Evolutionary conservation across 2,329 filamentous ascomycete genomes (phyloP).

Genomic region (Sporothrix inflata): DNA sequence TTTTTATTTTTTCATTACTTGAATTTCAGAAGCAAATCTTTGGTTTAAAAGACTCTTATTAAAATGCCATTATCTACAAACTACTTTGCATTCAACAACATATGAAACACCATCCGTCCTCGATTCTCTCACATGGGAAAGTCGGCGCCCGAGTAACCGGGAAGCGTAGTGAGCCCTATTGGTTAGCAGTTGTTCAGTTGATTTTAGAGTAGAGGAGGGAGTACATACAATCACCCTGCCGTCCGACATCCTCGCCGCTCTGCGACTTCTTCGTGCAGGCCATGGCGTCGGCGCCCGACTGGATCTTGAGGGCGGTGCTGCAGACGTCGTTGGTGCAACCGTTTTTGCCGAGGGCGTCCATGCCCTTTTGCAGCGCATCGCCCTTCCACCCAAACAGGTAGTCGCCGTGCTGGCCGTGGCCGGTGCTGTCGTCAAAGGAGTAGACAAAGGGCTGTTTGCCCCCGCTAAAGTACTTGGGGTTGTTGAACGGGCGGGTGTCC

Average conservation of each 20-base stretch:
- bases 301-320: slow-evolving; percentile 48
- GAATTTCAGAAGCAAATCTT: no score
- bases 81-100: no score
- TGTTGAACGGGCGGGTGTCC: slow-evolving; percentile 48
- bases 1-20: no score
- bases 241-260: slow-evolving; percentile 25
- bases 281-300: slow-evolving; percentile 45
- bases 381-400: slow-evolving; percentile 58
- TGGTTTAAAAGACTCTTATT: no score
- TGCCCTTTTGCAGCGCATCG: slow-evolving; percentile 52
- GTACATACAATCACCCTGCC: slow-evolving; percentile 18
- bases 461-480: slow-evolving; percentile 49
- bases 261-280: slow-evolving; percentile 28
- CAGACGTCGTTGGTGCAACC: slow-evolving; percentile 50
- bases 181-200: no score
- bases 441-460: slow-evolving; percentile 49
- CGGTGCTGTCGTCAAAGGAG: slow-evolving; percentile 48
- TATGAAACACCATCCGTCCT: not conserved
- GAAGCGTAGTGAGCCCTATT: not conserved
- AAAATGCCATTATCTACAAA: no score
- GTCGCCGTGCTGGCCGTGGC: slow-evolving; percentile 54
- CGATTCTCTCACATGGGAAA: not conserved
- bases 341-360: slow-evolving; percentile 44
- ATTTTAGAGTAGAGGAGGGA: not conserved
- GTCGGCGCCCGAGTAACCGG: not conserved